Conservation (phyloP, 306 rosid species). For the Vicia sativa region DNA sequence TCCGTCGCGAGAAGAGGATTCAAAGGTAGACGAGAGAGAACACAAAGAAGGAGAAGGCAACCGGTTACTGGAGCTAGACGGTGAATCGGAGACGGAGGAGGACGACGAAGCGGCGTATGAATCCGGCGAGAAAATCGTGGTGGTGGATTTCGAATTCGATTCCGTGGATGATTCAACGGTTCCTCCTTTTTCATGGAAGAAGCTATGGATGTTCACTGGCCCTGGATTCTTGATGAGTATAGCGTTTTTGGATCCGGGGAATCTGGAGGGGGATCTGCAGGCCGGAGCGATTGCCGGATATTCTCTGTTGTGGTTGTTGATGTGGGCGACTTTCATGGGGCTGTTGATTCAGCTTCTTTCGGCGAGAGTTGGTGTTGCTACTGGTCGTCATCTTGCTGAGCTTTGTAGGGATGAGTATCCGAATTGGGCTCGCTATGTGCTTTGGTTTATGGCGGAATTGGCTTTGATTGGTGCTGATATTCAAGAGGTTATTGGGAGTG, state of each 20-base stretch:
- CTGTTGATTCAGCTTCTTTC: conserved; percentile 76
- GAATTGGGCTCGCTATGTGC: conserved; percentile 62
- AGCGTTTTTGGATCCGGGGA: conserved; percentile 92
- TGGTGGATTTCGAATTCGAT: conserved; percentile 51
- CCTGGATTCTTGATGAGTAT: conserved; percentile 94
- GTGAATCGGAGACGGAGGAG: not conserved
- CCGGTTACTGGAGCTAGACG: conserved; percentile 40
- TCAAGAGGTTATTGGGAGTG: conserved; percentile 95
- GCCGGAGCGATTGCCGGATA: conserved; percentile 89
- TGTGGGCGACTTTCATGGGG: conserved; percentile 91
- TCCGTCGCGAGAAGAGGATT: conserved; percentile 42
- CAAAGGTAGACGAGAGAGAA: conserved; percentile 45
- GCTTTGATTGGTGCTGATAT: conserved; percentile 92
- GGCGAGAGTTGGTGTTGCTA: conserved; percentile 72
- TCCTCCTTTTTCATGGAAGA: conserved; percentile 80
- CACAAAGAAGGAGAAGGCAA: conserved; percentile 64
- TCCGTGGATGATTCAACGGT: conserved; percentile 43
- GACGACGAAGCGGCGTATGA: conserved; percentile 69
- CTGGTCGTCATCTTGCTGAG: conserved; percentile 84
- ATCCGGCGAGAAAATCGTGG: conserved; percentile 70
- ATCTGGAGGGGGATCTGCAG: conserved; percentile 88
- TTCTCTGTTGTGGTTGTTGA: conserved; percentile 74
- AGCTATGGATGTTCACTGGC: conserved; percentile 79
- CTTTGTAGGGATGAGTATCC: conserved; percentile 85
- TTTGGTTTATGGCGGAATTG: conserved; percentile 91